Base-by-base conservation (phyloP, 2,329 filamentous ascomycete genomes). In the Aspergillus eucalypticola region DNA sequence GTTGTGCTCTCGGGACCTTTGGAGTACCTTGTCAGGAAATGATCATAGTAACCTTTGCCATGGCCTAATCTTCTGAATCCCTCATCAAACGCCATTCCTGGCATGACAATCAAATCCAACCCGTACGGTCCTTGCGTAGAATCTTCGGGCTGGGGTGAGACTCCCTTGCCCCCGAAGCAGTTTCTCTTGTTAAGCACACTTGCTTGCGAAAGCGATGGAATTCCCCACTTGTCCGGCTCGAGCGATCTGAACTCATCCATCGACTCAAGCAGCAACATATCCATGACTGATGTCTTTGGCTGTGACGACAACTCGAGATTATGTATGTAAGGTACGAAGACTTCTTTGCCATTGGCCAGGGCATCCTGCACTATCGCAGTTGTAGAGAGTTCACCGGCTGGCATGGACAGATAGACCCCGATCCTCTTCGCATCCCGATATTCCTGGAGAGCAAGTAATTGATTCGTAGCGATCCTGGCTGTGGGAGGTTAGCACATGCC, bases 41-140 rank as follows among this genome's bases (percentile, higher is more conserved):
- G 90, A 79, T 99, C 95, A 81, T 99, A 99, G 79, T 96, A 99
- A 32, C 95, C 95, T 76, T 92, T 96, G 59, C 95, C 95, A 76
- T 99, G 95, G 42, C 95, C 95, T 19, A 98, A 83, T 68, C 95
- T 85, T 66, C 89, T 86, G 62, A 95, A 84, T 11, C 79, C 80
- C 3, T 81, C 81, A 74, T 97, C 93, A 76, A 99, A 99, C 3
- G 92, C 94, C 70, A 99, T 90, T 11, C 93, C 95, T 1, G 95
- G 95, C 82, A 98, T 86, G 27, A 99, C 83, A 64, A 99, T 90
- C 66, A 99, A 76, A 75, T 99, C 94, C 44, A 99, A 81, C 8
- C 84, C 84, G 29, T 72, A 58, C 66, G 71, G 60, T 56, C 70
- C 61, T 54, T 66, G 46, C 56, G 69, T 59, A 63, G 66, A 21